A percentile compares a stretch with the other conserved stretches of the same genome.
Conservation (phyloP, 805 yeast species). For the Cyberlindnera xishuangbannaensis region DNA sequence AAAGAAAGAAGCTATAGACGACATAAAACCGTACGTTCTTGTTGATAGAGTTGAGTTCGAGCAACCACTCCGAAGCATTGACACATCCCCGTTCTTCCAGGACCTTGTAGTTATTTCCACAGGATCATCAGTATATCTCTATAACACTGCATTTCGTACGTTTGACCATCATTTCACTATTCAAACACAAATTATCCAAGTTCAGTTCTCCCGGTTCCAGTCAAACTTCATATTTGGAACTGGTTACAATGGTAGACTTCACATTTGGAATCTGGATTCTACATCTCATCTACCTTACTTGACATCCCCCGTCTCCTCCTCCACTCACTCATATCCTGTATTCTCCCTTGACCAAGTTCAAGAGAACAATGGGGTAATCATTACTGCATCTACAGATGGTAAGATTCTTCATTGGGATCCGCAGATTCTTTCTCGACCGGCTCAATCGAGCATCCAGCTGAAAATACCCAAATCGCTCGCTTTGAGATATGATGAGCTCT, state of each 20-base stretch:
- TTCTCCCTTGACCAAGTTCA: slow-evolving; percentile 18
- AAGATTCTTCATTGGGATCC: slow-evolving; percentile 27
- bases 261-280: slow-evolving; percentile 39
- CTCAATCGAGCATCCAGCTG: slow-evolving; percentile 17
- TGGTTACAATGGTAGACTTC: slow-evolving; percentile 42
- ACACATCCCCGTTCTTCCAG: slow-evolving; percentile 16
- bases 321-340: slow-evolving; percentile 23
- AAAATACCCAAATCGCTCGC: slow-evolving; percentile 20
- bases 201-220: slow-evolving; percentile 35
- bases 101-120: slow-evolving; percentile 18
- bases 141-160: slow-evolving; percentile 20
- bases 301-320: slow-evolving; percentile 10
- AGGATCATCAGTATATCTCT: slow-evolving; percentile 13
- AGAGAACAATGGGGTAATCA: slow-evolving; percentile 20
- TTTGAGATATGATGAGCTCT: slow-evolving; percentile 26
- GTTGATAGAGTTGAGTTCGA: slow-evolving; percentile 6
- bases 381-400: slow-evolving; percentile 29
- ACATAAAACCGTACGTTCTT: slow-evolving; percentile 6
- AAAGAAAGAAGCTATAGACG: slow-evolving; percentile 15
- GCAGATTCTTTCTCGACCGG: slow-evolving; percentile 23
- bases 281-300: slow-evolving; percentile 14
- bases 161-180: slow-evolving; percentile 36
- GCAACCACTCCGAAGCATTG: slow-evolving; percentile 14
- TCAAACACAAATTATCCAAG: slow-evolving; percentile 32
- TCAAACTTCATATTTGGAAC: slow-evolving; percentile 43